Conservation (phyloP, 306 rosid species). For the Oemleria cerasiformis region DNA sequence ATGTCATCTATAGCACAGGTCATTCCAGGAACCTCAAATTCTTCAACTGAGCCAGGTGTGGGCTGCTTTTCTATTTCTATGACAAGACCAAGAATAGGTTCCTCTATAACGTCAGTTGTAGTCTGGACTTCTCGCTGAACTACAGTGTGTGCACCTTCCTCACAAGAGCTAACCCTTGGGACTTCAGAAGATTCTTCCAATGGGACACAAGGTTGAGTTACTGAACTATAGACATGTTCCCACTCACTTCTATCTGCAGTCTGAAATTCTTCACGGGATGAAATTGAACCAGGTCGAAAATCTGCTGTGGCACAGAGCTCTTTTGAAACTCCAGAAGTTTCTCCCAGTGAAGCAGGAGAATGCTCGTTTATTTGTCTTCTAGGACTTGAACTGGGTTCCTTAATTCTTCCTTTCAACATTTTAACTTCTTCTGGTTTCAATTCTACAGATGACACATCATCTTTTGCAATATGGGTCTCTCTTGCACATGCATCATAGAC, state of each 20-base stretch:
- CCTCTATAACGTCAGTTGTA: constrained; percentile 27
- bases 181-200: constrained; percentile 31
- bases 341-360: constrained; percentile 20
- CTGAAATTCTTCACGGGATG: constrained; percentile 10
- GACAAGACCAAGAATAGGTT: constrained; percentile 26
- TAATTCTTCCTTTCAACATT: constrained; percentile 14
- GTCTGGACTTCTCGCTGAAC: constrained; percentile 31
- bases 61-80: constrained; percentile 29
- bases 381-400: constrained; percentile 18
- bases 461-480: neutral
- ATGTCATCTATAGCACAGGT: constrained; percentile 30
- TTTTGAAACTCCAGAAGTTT: constrained; percentile 23
- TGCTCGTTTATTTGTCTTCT: neutral
- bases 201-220: constrained; percentile 32
- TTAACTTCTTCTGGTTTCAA: constrained; percentile 18
- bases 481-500: constrained; percentile 11
- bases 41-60: constrained; percentile 17
- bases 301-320: constrained; percentile 23
- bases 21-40: constrained; percentile 35
- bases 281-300: constrained; percentile 8
- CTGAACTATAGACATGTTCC: constrained; percentile 20
- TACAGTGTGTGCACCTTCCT: constrained; percentile 25
- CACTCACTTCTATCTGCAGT: constrained; percentile 6
- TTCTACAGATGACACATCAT: constrained; percentile 15
- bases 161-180: constrained; percentile 29